Base-by-base conservation (phyloP, 2,329 filamentous ascomycete species). In the Diaporthe citrichinensis region DNA sequence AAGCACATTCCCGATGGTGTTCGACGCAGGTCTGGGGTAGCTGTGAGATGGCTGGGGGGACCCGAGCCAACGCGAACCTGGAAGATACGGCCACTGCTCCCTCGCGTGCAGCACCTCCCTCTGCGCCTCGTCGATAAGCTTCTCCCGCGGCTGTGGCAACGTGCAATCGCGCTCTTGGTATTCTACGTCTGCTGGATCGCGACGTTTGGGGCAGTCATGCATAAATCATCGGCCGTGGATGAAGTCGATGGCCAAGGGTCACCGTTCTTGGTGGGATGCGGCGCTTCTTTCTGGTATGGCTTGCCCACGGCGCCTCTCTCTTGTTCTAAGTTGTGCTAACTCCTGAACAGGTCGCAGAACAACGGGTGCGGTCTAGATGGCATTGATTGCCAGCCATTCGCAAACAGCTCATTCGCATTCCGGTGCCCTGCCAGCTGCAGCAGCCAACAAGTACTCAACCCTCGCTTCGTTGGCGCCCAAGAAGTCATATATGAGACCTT, bases 101-200 rank as follows among this genome's bases (percentile, higher is more conserved):
- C 75, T 72, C 65, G 72, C 14, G 25, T 76, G 23, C 75, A 76
- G 25, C 72, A 76, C 9, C 23, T 76, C 59, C 75, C 75, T 34
- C 72, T 76, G 31, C 75, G 67, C 15, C 75, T 76, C 34, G 75
- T 72, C 1, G 75, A 74, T 17, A 68, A 20, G 44, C 17, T 72
- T 34, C 71, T 73, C 34, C 67, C 75, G 28, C 74, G 72, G 23
- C 75, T 51, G 25, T 76, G 75, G 75, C 75, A 76, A 25, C 67
- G 75, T 31, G 41, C 58, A 5, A 2, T 69, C 9, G 72, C 39
- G 5, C 72, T 76, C 28, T 14, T 74, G 17, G 28, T 76, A n/a
- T 76, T 76, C 55, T 76, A 74, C 31, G 28, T 76, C 67, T 76
- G 75, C 41, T 76, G 75, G 75, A 62, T 76, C 23, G 72, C 67